A percentile compares a stretch with the other conserved stretches of the same genome.
Conservation (phyloP, 2,329 filamentous ascomycete species). For the Xenosphaeropsis pyriputrescens region DNA sequence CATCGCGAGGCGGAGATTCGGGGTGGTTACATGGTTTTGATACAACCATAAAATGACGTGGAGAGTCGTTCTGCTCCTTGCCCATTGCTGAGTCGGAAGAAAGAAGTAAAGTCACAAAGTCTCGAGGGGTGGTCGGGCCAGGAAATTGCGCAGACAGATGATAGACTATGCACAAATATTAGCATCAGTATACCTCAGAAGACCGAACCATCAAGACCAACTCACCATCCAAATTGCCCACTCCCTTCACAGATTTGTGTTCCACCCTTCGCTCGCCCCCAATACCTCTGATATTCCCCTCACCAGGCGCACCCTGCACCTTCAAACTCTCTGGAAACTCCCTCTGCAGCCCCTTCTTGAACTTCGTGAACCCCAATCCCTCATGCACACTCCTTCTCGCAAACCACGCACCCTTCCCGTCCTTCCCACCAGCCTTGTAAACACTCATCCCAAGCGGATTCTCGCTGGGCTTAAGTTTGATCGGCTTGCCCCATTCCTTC, state of each 20-base stretch:
- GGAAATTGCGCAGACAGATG: constrained; percentile 83
- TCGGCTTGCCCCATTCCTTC: constrained; percentile 73
- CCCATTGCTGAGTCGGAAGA: constrained; percentile 32
- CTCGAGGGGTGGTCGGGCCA: constrained; percentile 72
- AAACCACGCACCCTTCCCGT: constrained; percentile 83
- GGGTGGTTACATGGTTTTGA: constrained; percentile 74
- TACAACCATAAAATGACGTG: constrained; percentile 70
- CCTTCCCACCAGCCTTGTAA: constrained; percentile 66
- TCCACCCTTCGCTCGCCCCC: constrained; percentile 67
- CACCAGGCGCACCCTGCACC: constrained; percentile 52
- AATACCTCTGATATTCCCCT: constrained; percentile 69
- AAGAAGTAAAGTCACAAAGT: constrained; percentile 71
- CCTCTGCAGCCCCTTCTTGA: constrained; percentile 59
- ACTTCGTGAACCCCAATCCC: constrained; percentile 61
- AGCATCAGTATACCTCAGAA: constrained; percentile 1
- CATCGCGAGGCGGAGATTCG: constrained; percentile 51
- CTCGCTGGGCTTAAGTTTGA: constrained; percentile 56
- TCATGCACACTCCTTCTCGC: constrained; percentile 72
- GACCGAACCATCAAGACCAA: background rate
- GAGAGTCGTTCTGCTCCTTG: constrained; percentile 13
- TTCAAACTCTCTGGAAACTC: constrained; percentile 73
- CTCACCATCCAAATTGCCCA: constrained; percentile 48
- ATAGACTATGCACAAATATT: constrained; percentile 42
- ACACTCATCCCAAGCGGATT: constrained; percentile 66
- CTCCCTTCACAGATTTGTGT: constrained; percentile 34